Percentiles rank a stretch among this genome's conserved stretches.
Conservation (phyloP, 345 rosid species). For the Acer campestre region DNA sequence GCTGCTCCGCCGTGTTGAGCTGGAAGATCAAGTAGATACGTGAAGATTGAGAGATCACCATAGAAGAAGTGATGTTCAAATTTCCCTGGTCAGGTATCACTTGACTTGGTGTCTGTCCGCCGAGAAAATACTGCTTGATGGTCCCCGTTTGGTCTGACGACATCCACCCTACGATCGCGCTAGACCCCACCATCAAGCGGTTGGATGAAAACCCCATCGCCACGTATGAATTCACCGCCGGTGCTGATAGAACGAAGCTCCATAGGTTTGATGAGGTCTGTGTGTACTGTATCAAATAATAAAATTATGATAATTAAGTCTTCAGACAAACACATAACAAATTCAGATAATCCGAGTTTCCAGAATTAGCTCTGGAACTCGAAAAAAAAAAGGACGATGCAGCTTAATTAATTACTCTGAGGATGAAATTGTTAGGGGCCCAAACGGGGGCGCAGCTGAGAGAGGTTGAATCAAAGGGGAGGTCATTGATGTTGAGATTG, state of each 20-base stretch:
- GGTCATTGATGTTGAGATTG: conserved; percentile 32
- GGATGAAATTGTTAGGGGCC: conserved; percentile 44
- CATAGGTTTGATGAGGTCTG: conserved; percentile 43
- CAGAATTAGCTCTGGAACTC: not conserved
- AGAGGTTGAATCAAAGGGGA: conserved; percentile 44
- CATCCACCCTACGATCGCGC: conserved; percentile 83
- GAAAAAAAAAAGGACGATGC: too few relatives aligned
- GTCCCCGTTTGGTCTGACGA: conserved; percentile 30
- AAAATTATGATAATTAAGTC: not conserved
- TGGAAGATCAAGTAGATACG: conserved; percentile 73
- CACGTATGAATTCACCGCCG: conserved; percentile 40
- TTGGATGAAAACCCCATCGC: conserved; percentile 75
- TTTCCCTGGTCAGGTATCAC: conserved; percentile 64
- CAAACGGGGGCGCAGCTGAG: conserved; percentile 60
- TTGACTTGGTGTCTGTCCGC: conserved; percentile 34
- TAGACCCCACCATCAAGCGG: conserved; percentile 70
- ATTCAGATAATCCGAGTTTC: not conserved
- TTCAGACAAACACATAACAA: not conserved
- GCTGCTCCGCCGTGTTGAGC: conserved; percentile 37
- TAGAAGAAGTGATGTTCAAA: conserved; percentile 35
- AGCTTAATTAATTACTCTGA: conserved; percentile 61
- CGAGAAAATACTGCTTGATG: conserved; percentile 53
- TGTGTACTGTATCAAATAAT: conserved; percentile 42
- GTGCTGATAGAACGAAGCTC: conserved; percentile 82
- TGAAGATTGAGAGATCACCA: conserved; percentile 46